phyloP scores from a whole-genome alignment of 164 flowering plant genomes.

The Magnolia kwangsiensis region DNA sequence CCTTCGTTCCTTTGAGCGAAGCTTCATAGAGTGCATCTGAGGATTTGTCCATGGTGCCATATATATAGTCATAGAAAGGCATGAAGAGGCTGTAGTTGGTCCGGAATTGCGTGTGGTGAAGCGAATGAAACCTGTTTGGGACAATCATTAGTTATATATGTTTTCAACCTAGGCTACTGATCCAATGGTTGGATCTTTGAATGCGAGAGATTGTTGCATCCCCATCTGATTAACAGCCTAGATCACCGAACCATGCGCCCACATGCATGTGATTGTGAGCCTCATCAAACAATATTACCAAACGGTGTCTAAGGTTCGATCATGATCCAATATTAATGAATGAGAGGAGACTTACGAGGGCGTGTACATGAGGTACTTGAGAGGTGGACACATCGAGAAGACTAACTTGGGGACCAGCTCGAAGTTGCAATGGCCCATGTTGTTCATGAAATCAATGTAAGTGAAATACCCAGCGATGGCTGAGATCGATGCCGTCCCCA shows the following conservation, averaged over 20 bases:
- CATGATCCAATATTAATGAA: too few relatives aligned
- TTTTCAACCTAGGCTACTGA: background rate
- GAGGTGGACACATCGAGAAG: slow-evolving; percentile 38
- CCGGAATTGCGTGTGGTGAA: slow-evolving; percentile 54
- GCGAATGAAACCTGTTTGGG: slow-evolving; percentile 41
- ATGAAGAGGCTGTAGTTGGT: slow-evolving; percentile 55
- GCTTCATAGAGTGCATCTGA: slow-evolving; percentile 43
- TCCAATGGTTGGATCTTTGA: background rate
- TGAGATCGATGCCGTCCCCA: slow-evolving; percentile 23
- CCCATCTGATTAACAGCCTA: background rate
- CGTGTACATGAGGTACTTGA: slow-evolving; percentile 61
- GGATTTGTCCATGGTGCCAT: slow-evolving; percentile 55
- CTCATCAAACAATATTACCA: too few relatives aligned
- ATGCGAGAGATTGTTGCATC: background rate
- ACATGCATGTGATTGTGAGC: background rate
- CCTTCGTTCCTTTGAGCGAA: slow-evolving; percentile 35
- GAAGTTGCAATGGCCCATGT: slow-evolving; percentile 61
- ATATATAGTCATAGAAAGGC: slow-evolving; percentile 58
- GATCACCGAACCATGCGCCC: background rate
- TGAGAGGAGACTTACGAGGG: slow-evolving; percentile 48
- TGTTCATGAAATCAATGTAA: slow-evolving; percentile 53
- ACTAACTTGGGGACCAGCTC: slow-evolving; percentile 42
- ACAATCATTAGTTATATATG: background rate
- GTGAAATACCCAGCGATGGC: slow-evolving; percentile 26
- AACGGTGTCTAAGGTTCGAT: background rate